Percentiles rank a stretch among this genome's conserved stretches.
These are phyloP conservation scores for Erodium moschatum DNA, from an alignment of 441 rosid species.

Conservation along the genomic window DNA sequence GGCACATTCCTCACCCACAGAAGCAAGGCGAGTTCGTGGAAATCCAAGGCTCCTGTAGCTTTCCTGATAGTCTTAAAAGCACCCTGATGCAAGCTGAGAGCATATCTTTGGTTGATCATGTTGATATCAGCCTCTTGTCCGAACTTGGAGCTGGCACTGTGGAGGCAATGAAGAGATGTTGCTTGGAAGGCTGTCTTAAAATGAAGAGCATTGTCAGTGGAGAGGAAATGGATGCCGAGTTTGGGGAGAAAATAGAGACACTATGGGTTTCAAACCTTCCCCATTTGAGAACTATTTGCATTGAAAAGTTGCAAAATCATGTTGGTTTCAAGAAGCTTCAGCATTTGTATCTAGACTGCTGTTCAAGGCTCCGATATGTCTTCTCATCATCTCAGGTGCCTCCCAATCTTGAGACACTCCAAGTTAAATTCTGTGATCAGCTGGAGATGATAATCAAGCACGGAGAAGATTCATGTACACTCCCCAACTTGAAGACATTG, in stretches of 20 bases:
- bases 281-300: slow-evolving; percentile 22
- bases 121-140: slow-evolving; percentile 22
- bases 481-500: slow-evolving; percentile 25
- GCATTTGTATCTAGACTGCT: slow-evolving; percentile 35
- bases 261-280: slow-evolving; percentile 39
- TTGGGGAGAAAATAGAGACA: slow-evolving; percentile 25
- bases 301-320: slow-evolving; percentile 9
- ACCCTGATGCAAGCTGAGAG: slow-evolving; percentile 25
- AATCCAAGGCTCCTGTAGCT: slow-evolving; percentile 25
- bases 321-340: slow-evolving; percentile 27
- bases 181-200: slow-evolving; percentile 33
- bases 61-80: slow-evolving; percentile 21
- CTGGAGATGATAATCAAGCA: slow-evolving; percentile 24
- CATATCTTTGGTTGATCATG: slow-evolving; percentile 30
- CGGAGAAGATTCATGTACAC: background rate
- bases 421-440: slow-evolving; percentile 35
- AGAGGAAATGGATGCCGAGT: slow-evolving; percentile 11
- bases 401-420: slow-evolving; percentile 28
- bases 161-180: slow-evolving; percentile 27
- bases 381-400: slow-evolving; percentile 27
- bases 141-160: slow-evolving; percentile 19
- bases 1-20: slow-evolving; percentile 11
- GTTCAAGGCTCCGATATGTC: slow-evolving; percentile 30
- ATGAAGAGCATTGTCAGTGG: slow-evolving; percentile 23
- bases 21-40: slow-evolving; percentile 19